Percentiles rank a stretch among this genome's conserved stretches.
Conservation (phyloP, 768 basidiomycete species). For the Termitomyces sp. region DNA sequence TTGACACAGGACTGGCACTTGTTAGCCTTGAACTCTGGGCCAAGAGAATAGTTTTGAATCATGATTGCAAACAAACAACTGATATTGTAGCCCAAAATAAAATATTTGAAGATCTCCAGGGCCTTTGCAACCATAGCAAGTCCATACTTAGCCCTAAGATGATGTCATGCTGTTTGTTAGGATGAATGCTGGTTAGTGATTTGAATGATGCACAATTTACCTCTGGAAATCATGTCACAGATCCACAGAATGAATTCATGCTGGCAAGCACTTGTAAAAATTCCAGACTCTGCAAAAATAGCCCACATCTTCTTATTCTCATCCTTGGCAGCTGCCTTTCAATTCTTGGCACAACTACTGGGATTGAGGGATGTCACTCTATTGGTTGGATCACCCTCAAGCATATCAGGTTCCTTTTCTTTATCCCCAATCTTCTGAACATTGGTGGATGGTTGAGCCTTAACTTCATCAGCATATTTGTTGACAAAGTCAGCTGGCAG, state of each 20-base stretch:
- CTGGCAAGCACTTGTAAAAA: constrained; percentile 32
- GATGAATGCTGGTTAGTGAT: no score
- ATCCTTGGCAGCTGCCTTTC: background rate
- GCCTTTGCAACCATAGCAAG: no score
- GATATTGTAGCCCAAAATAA: no score
- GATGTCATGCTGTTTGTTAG: no score
- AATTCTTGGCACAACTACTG: background rate
- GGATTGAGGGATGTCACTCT: background rate
- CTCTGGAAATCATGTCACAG: constrained; percentile 18
- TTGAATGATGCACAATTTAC: constrained; percentile 29
- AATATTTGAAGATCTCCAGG: no score
- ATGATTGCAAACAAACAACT: no score
- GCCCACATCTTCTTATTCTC: constrained; percentile 29
- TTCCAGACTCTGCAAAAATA: constrained; percentile 34
- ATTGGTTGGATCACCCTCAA: background rate
- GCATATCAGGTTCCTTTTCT: no score
- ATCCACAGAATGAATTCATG: constrained; percentile 29
- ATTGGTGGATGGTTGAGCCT: background rate
- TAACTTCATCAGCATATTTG: constrained; percentile 28
- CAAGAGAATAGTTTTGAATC: no score
- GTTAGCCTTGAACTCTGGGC: no score
- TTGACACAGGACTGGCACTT: no score
- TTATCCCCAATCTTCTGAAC: no score
- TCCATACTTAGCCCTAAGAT: no score
- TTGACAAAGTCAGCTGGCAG: constrained; percentile 24